These are phyloP conservation scores for Drechslera avenae DNA, from an alignment of 2,329 filamentous ascomycete genomes.

Conservation along the genomic window DNA sequence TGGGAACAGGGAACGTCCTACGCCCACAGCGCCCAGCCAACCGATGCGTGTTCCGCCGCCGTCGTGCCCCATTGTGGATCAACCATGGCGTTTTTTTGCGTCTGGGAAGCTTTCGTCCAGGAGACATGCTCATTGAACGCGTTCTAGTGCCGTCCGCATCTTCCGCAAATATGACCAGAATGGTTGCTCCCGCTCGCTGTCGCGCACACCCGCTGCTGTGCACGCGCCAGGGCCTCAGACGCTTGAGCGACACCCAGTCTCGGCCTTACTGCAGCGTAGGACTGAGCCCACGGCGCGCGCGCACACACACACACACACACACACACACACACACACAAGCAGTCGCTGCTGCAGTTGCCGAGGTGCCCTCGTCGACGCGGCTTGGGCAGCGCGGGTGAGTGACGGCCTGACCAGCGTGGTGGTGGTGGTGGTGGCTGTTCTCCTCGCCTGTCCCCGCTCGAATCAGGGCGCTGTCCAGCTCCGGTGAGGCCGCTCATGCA, in stretches of 20 bases:
- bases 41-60: conserved; percentile 19
- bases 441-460: conserved; percentile 35
- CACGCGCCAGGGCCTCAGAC: conserved; percentile 6
- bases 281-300: conserved; percentile 9
- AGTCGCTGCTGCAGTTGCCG: conserved; percentile 17
- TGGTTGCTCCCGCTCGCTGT: conserved; percentile 16
- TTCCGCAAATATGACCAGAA: conserved; percentile 21
- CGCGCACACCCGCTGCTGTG: conserved; percentile 14
- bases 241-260: conserved; percentile 9
- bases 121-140: conserved; percentile 41
- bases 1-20: conserved; percentile 36
- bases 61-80: conserved; percentile 26
- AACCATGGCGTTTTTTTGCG: conserved; percentile 39
- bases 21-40: conserved; percentile 20
- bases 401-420: conserved; percentile 22
- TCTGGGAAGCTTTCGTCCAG: conserved; percentile 37
- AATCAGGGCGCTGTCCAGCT: conserved; percentile 32
- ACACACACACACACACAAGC: no score
- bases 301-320: no score
- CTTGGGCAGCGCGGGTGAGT: conserved; percentile 4
- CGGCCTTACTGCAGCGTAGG: conserved; percentile 14
- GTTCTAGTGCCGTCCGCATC: conserved; percentile 33
- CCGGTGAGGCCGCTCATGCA: conserved; percentile 47
- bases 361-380: conserved; percentile 9
- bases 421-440: conserved; percentile 18